Evolutionary conservation across 257 asterid genomes (phyloP), one percentile per base, ranked within the genome.

Genomic region (Ligustrum vulgare): DNA sequence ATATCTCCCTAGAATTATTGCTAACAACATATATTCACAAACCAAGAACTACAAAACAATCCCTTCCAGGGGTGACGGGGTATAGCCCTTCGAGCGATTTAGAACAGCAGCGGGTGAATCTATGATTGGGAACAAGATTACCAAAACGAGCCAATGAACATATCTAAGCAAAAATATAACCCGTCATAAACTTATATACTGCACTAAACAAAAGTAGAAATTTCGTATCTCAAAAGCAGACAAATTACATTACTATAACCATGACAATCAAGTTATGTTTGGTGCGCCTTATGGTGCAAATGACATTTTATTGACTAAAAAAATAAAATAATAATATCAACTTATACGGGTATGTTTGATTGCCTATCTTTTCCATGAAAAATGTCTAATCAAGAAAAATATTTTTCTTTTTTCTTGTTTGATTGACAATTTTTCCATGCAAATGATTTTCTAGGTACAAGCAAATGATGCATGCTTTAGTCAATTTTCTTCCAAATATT

Each of bases 91-190:
- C 47, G 0, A 33, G 16, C 3, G 56, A 20, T 45, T 15, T 45
- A 45, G 56, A 13, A 45, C 56, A 76, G 43, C 63, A 64, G 28
- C 8, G 2, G 56, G 33, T 54, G 12, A 77, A 73, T 16, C 45
- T 32, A 71, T 18, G 72, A 33, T 54, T 72, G 51, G 22, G 12
- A 75, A 51, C 72, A 13, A 66, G 23, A 45, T 9, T 31, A 25
- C 22, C n/a, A 66, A 36, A 43, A 47, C 56, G n/a, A 2, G 28
- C 68, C 73, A 75, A 13, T 72, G 68, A 58, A n/a, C 6, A 58
- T 43, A 45, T n/a, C 32, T 15, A 70, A 72, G 8, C 11, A 65
- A 65, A 51, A 39, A 74, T 12, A 69, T 36, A 76, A 23, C 35
- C 18, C 64, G 56, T 68, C 74, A 13, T 41, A 34, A 54, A 56